Percentiles rank a stretch among this genome's conserved stretches.
These are phyloP conservation scores for Paraglomus occultum DNA, from an alignment of 192 early-diverging fungal genomes.

Conservation along the genomic window DNA sequence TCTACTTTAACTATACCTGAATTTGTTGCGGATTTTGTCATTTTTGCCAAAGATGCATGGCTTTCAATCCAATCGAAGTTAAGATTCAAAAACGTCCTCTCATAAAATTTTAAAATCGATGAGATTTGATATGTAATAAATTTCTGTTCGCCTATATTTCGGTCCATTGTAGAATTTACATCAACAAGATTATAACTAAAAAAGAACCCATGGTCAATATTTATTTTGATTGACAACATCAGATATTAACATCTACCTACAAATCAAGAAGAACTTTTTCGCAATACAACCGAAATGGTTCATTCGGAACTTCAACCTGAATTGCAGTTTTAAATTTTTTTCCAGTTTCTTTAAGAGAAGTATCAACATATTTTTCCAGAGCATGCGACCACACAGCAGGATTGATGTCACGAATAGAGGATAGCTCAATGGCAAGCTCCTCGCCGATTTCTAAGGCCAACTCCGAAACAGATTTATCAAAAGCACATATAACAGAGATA, in stretches of 20 bases:
- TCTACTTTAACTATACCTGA: conserved; percentile 6
- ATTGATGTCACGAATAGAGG: conserved; percentile 16
- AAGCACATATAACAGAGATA: conserved; percentile 8
- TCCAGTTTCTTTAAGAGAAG: conserved; percentile 18
- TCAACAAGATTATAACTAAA: conserved; percentile 5
- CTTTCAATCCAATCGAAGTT: conserved; percentile 6
- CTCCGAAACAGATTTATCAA: neutral
- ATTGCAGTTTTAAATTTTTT: conserved; percentile 18
- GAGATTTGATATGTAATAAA: conserved; percentile 3
- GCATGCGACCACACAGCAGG: conserved; percentile 12
- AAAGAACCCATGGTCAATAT: neutral
- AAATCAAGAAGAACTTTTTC: conserved; percentile 24
- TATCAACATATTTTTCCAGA: conserved; percentile 19
- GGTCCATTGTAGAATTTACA: neutral
- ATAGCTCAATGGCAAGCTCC: conserved; percentile 25
- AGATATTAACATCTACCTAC: conserved; percentile 12
- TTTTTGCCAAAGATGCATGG: neutral
- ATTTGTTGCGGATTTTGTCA: conserved; percentile 15
- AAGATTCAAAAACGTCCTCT: neutral
- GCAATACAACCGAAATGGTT: conserved; percentile 18
- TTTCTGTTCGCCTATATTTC: conserved; percentile 11
- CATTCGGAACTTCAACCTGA: neutral
- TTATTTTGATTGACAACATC: neutral
- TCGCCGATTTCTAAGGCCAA: conserved; percentile 27
- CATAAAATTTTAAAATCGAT: conserved; percentile 21